Conservation (phyloP, 1,284 basidiomycete species). For the Naganishia albida region DNA sequence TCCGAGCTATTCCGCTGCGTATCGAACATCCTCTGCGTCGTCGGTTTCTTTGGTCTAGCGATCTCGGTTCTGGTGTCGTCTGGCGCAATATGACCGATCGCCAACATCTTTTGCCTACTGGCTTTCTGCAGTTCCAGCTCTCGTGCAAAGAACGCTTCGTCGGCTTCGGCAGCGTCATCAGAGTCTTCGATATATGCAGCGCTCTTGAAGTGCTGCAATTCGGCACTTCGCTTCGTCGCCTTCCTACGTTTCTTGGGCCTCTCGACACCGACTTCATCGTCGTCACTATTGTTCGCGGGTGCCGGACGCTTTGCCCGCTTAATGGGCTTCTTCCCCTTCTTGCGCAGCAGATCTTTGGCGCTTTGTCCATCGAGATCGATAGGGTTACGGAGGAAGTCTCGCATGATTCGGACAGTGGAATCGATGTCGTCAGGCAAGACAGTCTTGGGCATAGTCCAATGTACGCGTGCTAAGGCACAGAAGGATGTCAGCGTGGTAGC, state of each 20-base stretch:
- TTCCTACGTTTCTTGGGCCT: slow-evolving; percentile 35
- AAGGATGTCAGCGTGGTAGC: slow-evolving; percentile 24
- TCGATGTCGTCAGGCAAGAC: slow-evolving; percentile 66
- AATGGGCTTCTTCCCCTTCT: slow-evolving; percentile 59
- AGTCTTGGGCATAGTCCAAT: slow-evolving; percentile 74
- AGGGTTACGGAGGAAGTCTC: slow-evolving; percentile 71
- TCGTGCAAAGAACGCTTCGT: slow-evolving; percentile 68
- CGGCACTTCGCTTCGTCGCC: slow-evolving; percentile 59
- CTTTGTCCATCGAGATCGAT: slow-evolving; percentile 69
- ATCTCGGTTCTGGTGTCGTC: slow-evolving; percentile 38
- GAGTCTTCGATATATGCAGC: slow-evolving; percentile 88
- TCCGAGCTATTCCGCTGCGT: slow-evolving; percentile 33
- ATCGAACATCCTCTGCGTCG: slow-evolving; percentile 39
- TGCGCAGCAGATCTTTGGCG: slow-evolving; percentile 65
- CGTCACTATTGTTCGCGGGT: slow-evolving; percentile 54
- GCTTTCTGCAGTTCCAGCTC: slow-evolving; percentile 64
- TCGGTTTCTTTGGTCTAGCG: slow-evolving; percentile 46
- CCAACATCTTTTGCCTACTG: slow-evolving; percentile 58
- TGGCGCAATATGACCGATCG: background rate
- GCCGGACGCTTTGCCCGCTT: slow-evolving; percentile 53
- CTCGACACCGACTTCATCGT: slow-evolving; percentile 24
- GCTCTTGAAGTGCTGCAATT: slow-evolving; percentile 75
- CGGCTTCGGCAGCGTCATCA: slow-evolving; percentile 64
- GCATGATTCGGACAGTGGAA: slow-evolving; percentile 67
- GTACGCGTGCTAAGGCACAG: slow-evolving; percentile 7